Percentiles rank a stretch among this genome's conserved stretches.
Conservation (phyloP, 2,329 filamentous ascomycete species). For the Tolypocladium amazonense region DNA sequence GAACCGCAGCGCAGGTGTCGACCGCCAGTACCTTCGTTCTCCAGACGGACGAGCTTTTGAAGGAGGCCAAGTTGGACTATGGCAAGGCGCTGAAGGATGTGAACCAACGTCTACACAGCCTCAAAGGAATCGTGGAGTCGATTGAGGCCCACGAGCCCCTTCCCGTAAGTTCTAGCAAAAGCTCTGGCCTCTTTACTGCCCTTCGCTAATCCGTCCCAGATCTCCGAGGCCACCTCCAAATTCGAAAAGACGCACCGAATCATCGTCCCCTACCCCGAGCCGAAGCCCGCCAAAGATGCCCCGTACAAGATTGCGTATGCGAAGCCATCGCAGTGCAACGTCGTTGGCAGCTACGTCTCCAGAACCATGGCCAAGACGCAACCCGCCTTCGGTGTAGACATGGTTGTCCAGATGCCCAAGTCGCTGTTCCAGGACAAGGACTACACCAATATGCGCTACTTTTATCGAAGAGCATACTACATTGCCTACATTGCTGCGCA, state of each 20-base stretch:
- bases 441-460: constrained; percentile 85
- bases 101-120: constrained; percentile 36
- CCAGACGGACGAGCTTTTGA: constrained; percentile 49
- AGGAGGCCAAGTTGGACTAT: constrained; percentile 43
- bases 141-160: constrained; percentile 37
- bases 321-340: constrained; percentile 69
- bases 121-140: constrained; percentile 43
- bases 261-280: constrained; percentile 75
- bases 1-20: constrained; percentile 27
- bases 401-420: constrained; percentile 77
- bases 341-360: constrained; percentile 77
- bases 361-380: constrained; percentile 62
- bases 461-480: constrained; percentile 90
- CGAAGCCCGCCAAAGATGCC: constrained; percentile 61
- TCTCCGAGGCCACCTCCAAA: constrained; percentile 55
- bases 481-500: constrained; percentile 69
- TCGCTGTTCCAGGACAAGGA: constrained; percentile 86
- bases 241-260: constrained; percentile 59
- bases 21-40: constrained; percentile 45
- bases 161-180: constrained; percentile 30
- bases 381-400: constrained; percentile 54
- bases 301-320: constrained; percentile 75
- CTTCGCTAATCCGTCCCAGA: constrained; percentile 31
- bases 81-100: constrained; percentile 34
- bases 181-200: neutral